Evolutionary conservation across 2,329 filamentous ascomycete genomes (phyloP), one percentile per base, ranked within the genome.

Genomic region (Xylariaceae sp.): DNA sequence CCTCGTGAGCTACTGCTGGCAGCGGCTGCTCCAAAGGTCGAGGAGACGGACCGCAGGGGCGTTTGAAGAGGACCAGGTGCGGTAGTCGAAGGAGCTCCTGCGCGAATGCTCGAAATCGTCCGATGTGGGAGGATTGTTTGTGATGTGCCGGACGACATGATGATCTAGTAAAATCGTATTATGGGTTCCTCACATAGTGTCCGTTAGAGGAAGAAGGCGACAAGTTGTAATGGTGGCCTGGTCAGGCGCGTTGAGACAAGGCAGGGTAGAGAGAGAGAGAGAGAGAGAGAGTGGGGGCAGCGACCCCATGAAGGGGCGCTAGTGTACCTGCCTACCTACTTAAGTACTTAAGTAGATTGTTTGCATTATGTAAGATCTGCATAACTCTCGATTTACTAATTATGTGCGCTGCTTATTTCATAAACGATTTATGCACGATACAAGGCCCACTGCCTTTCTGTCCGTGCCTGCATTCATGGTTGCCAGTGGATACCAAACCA

Each of bases 1-100:
- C 86, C 74, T 65, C 85, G 77, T 62, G 88, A 70, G 65, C 84
- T 72, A 35, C 83, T 72, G 65, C 84, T 72, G 37, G 83, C 71
- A 56, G 83, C 80, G 61, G 83, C 76, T 45, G 81, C 80, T 61
- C 83, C 77, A 66, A 84, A 81, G 34, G 76, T 70, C 47, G 82
- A 73, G 65, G 74, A 74, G 60, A 79, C 68, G 53, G 83, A 60
- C 60, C 72, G 74, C 39, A 69, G 59, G 31, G 80, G 85, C 6
- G 87, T 89, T 61, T 83, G 81, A 47, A 86, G 85, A 55, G 75
- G 77, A 41, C 74, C 70, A 31, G 54, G 27, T 27, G 53, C 7
- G 31, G 41, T 8, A 6, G 52, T 42, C 8, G 73, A 67, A 47
- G 69, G 71, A 47, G 67, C 65, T 54, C 70, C 73, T 54, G 72